These are phyloP conservation scores for Trypanosoma vivax DNA, from an alignment of 208 protist species.

Conservation along the genomic window DNA sequence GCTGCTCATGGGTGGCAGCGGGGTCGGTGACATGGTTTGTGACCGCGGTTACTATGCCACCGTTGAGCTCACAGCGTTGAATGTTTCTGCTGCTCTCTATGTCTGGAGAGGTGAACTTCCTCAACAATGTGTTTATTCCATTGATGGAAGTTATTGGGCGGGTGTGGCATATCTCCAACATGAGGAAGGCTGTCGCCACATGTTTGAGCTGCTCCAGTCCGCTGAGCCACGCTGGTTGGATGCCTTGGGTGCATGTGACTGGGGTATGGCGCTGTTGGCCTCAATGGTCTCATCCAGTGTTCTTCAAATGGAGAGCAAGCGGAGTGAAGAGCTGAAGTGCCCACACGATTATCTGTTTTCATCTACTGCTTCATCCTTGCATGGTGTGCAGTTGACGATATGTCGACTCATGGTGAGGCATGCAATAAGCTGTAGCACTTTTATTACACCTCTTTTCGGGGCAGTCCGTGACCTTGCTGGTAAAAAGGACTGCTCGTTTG, in stretches of 20 bases:
- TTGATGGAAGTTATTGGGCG: not conserved
- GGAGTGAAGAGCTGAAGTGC: not conserved
- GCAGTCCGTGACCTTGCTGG: not conserved
- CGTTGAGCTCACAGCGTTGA: slow-evolving; percentile 10
- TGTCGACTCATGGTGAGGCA: slow-evolving; percentile 10
- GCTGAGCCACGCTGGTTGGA: slow-evolving; percentile 7
- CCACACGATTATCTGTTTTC: slow-evolving; percentile 13
- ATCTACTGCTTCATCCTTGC: not conserved
- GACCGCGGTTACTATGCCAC: not conserved
- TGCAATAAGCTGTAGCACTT: slow-evolving; percentile 6
- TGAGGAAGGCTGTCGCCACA: not conserved
- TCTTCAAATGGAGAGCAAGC: slow-evolving; percentile 2
- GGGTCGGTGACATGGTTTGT: not conserved
- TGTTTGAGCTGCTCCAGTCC: slow-evolving; percentile 11
- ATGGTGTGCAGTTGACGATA: not conserved
- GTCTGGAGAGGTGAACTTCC: slow-evolving; percentile 13
- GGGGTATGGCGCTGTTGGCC: slow-evolving; percentile 15
- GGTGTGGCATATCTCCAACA: slow-evolving; percentile 3
- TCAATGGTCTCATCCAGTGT: slow-evolving; percentile 10
- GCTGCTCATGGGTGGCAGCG: not conserved
- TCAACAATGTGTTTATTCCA: not conserved
- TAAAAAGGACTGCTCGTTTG: not conserved
- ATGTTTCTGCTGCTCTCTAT: slow-evolving; percentile 10
- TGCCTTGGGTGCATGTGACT: slow-evolving; percentile 2
- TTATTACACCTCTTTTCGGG: slow-evolving; percentile 13